phyloP scores from a whole-genome alignment of 2,329 filamentous ascomycete genomes.

The Colletotrichum truncatum region DNA sequence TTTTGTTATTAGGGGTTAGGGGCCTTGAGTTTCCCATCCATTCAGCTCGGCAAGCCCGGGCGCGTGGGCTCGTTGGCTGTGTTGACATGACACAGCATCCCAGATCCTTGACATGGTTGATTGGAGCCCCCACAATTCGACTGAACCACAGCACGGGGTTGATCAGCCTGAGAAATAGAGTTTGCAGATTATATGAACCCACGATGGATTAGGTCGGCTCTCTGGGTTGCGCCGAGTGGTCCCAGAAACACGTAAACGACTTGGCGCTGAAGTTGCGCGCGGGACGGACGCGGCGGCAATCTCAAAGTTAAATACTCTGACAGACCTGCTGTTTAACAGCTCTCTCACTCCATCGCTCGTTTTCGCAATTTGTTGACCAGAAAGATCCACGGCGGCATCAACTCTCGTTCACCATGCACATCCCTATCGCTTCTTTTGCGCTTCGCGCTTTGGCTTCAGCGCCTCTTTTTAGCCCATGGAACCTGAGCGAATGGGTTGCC shows the following conservation, averaged over 20 bases:
- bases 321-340: not conserved
- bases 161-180: not conserved
- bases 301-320: not conserved
- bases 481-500: conserved; percentile 68
- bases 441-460: conserved; percentile 7
- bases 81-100: too few species aligned
- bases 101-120: not conserved
- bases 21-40: not conserved
- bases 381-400: not conserved
- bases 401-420: conserved; percentile 4
- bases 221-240: not conserved
- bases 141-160: not conserved
- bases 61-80: not conserved
- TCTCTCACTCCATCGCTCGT: not conserved
- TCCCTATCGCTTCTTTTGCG: not conserved
- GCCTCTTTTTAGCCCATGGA: conserved; percentile 61
- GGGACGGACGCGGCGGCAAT: not conserved
- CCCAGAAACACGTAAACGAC: not conserved
- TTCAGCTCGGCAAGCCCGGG: conserved; percentile 1
- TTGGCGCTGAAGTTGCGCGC: not conserved
- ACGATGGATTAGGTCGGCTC: not conserved
- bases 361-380: not conserved
- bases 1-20: not conserved
- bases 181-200: conserved; percentile 3
- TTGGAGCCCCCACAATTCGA: not conserved